A percentile compares a stretch with the other conserved stretches of the same genome.
phyloP scores from a whole-genome alignment of 2,329 filamentous ascomycete genomes.

The Plenodomus biglobosus region DNA sequence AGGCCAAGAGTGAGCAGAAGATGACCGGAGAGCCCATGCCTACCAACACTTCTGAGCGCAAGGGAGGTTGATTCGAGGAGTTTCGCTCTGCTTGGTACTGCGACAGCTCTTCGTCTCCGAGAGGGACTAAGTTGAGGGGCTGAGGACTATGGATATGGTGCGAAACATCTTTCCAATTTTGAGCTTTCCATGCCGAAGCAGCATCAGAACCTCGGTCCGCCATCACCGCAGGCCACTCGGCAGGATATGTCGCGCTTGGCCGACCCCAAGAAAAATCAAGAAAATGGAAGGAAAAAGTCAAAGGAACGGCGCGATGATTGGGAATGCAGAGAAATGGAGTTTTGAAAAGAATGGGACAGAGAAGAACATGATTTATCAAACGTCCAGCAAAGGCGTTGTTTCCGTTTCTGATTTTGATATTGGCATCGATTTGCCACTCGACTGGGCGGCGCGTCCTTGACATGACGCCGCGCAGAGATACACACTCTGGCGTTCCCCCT shows the following conservation, averaged over 20 bases:
- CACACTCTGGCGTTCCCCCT: not conserved
- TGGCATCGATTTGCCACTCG: not conserved
- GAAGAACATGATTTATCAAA: not conserved
- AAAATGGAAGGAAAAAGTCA: not conserved
- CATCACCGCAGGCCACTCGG: not conserved
- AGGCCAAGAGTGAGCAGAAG: conserved; percentile 34
- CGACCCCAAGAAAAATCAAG: not conserved
- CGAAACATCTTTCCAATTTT: not conserved
- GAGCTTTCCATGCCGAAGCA: no score
- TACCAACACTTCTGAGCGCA: conserved; percentile 49
- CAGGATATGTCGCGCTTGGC: not conserved
- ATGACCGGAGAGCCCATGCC: conserved; percentile 47
- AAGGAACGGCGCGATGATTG: not conserved
- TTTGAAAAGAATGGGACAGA: not conserved
- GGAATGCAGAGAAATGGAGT: not conserved
- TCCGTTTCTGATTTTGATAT: not conserved
- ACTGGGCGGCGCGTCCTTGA: not conserved
- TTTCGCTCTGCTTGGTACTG: not conserved
- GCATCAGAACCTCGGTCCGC: not conserved
- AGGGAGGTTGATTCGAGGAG: conserved; percentile 40
- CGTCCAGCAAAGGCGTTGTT: no score
- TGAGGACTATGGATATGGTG: not conserved
- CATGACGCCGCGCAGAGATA: not conserved
- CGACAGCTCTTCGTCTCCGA: no score
- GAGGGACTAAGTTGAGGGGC: no score